Base-by-base conservation (phyloP, 148 eudicot genomes). In the Dianthus caryophyllus region DNA sequence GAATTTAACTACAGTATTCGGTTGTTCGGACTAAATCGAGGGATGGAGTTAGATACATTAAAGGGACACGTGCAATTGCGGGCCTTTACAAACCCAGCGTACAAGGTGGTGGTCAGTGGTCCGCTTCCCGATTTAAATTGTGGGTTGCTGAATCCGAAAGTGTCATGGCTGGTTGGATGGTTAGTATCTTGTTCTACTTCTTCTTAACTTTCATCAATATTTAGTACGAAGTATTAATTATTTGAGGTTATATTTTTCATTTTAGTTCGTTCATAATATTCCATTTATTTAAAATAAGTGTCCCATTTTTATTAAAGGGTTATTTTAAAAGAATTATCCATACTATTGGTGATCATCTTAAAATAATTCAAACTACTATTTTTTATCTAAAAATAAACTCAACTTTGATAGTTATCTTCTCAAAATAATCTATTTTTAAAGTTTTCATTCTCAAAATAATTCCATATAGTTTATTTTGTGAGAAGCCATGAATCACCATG, bases 161-260 rank as follows among this genome's bases (percentile, higher is more conserved):
- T 15, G 25, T 68, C 25, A 62, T 54, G 29, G 71, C 71, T 56
- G 71, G 71, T 25, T 68, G 71, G 71, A 56, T 68, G 64, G 71
- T 68, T 41, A 68, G 71, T 18, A 41, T 48, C 52, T 4, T 48
- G 5, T 8, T 3, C 17, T 18, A 15, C n/a, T n/a, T n/a, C 21
- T 48, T 17, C 52, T 48, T 1, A 2, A 33, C 38, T 33, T 2
- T n/a, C n/a, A 7, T 2, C 38, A n/a, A n/a, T n/a, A n/a, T 33
- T 2, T n/a, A n/a, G 38, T 33, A 33, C 7, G n/a, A n/a, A n/a
- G n/a, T n/a, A n/a, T 33, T 47, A n/a, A 47, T 47, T 4, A 14
- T 17, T 47, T 17, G 50, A 9, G 38, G 1, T 14, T 11, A 41
- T 9, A 41, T 41, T 41, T 41, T 41, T 41, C 44, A 3, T 41